A percentile compares a stretch with the other conserved stretches of the same genome.
phyloP scores from a whole-genome alignment of 768 basidiomycete species.

The Leccinum obscurum region DNA sequence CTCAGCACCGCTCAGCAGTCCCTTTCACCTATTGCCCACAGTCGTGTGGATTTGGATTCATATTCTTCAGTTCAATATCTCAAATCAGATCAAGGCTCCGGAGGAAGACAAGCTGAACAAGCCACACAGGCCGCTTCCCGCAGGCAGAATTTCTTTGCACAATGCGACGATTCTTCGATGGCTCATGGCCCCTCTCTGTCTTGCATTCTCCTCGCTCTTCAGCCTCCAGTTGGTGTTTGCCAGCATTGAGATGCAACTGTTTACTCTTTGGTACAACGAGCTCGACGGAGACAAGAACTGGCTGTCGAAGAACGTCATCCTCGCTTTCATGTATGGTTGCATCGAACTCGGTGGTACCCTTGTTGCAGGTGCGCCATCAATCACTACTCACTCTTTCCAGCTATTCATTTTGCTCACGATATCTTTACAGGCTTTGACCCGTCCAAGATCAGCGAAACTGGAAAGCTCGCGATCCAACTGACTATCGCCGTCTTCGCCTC shows the following conservation, averaged over 20 bases:
- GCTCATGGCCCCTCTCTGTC: conserved; percentile 36
- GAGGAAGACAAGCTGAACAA: conserved; percentile 48
- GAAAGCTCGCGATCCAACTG: conserved; percentile 33
- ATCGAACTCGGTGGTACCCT: conserved; percentile 41
- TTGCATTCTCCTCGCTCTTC: conserved; percentile 35
- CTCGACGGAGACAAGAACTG: conserved; percentile 38
- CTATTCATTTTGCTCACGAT: background rate
- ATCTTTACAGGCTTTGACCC: conserved; percentile 22
- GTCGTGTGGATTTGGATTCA: conserved; percentile 48
- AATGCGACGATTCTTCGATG: conserved; percentile 39
- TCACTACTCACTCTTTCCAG: background rate
- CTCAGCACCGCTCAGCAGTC: conserved; percentile 32
- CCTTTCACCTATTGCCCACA: conserved; percentile 24
- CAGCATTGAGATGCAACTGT: conserved; percentile 35
- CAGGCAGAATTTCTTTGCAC: conserved; percentile 40
- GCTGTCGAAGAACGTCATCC: conserved; percentile 39
- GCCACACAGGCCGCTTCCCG: conserved; percentile 45
- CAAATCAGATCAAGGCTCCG: conserved; percentile 43
- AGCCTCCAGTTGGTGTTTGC: conserved; percentile 33
- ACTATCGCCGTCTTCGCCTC: conserved; percentile 43
- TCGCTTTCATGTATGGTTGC: conserved; percentile 39
- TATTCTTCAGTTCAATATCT: conserved; percentile 43
- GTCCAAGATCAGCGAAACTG: conserved; percentile 29
- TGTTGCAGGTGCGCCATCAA: conserved; percentile 32
- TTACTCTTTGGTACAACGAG: conserved; percentile 42